Base-by-base conservation (phyloP, 768 basidiomycete species). In the Boletellus ananas region DNA sequence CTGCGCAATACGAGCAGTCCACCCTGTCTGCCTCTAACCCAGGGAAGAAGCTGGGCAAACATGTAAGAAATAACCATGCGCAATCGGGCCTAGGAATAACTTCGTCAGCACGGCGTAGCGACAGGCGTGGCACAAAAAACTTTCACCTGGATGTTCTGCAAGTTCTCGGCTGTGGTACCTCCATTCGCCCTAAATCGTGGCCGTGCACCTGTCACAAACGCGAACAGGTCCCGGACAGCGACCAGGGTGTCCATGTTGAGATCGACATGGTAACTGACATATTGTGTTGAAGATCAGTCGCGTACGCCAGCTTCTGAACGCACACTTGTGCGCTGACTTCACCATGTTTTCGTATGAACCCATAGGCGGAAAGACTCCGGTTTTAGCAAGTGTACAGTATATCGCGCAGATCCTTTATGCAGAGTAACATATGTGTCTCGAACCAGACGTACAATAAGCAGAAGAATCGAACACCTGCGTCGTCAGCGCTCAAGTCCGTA, bases 221-320 rank as follows among this genome's bases (percentile, higher is more conserved):
- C 70, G 65, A 99, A 99, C 43, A 99, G 71, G 48, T 84, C 82
- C 50, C 84, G 80, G 6, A 97, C 81, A 7, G 94, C 83, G 8
- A 98, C 94, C 23, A 97, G 67, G 0, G 81, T 75, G 68, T 98
- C 95, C 94, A 98, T 99, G 69, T 98, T 95, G 50, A 99, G 69
- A 63, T 98, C 93, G 42, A 86, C 72, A 64, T 98, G 95, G 68
- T 97, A 97, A 60, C 94, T 96, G 47, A 1, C 34, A 14, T n/a
- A n/a, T n/a, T n/a, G n/a, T n/a, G n/a, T n/a, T n/a, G n/a, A n/a
- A n/a, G n/a, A n/a, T n/a, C n/a, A n/a, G n/a, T n/a, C n/a, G n/a
- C n/a, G n/a, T n/a, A n/a, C n/a, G n/a, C n/a, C n/a, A n/a, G n/a
- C n/a, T n/a, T n/a, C n/a, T n/a, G n/a, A n/a, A n/a, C n/a, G n/a